Evolutionary conservation across 345 rosid genomes (phyloP), one percentile per base, ranked within the genome.

Genomic region (Arabidopsis arenosa): DNA sequence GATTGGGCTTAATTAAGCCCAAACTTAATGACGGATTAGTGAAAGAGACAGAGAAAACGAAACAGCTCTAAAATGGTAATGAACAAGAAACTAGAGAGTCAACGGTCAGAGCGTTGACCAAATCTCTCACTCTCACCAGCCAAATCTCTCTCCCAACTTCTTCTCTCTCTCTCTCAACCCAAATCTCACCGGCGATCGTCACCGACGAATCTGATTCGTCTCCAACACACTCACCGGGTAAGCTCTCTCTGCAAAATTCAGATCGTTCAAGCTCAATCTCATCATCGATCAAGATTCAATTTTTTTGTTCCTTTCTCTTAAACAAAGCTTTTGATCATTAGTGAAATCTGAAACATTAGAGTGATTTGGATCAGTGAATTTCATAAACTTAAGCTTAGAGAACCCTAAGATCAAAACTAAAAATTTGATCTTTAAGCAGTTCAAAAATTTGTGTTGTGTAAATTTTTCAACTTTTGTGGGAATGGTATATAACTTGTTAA

Each of bases 81-180:
- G 37, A 75, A 67, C 74, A 47, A 68, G 69, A 13, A 59, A 67
- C 63, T 60, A 49, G 5, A 68, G 33, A 68, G 79, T 75, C 79
- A 67, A 75, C 74, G 79, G 79, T 67, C 79, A 59, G 28, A 49
- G 36, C 62, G 62, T 75, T 67, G 79, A 75, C 79, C 47, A 75
- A 75, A 75, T 59, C 79, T 66, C 61, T 74, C 58, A 59, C 67
- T 71, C 75, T 58, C 75, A 45, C 36, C 66, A 70, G 57, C 75
- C 66, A 59, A 71, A 59, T 69, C 73, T 69, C 73, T 43, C 21
- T 18, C 21, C 66, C 57, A 70, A 47, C 41, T 43, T 13, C 57
- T 18, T 18, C 53, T 72, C 44, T 45, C 21, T 41, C 48, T 14
- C 40, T 44, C 77, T 14, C 72, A 51, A 32, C 6, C 56, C 49